phyloP scores from a whole-genome alignment of 306 rosid species.

The Quercus wislizeni region DNA sequence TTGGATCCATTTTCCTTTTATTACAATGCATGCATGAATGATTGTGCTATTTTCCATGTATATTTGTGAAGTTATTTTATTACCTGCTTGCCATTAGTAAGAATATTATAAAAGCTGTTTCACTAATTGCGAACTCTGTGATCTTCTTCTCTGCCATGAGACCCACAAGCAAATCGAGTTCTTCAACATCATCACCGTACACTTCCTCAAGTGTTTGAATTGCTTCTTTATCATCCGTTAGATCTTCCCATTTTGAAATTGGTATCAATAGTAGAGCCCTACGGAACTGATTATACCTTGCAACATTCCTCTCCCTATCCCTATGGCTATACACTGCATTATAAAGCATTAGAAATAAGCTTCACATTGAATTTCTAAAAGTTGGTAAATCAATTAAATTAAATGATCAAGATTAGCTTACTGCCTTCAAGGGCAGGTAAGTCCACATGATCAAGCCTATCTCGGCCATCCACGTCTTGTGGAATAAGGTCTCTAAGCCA shows the following conservation, averaged over 20 bases:
- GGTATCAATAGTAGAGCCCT: conserved; percentile 45
- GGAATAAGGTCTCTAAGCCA: conserved; percentile 40
- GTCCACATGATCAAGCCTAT: conserved; percentile 55
- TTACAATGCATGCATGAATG: not conserved
- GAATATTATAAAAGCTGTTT: conserved; percentile 55
- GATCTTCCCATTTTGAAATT: conserved; percentile 53
- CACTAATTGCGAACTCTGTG: conserved; percentile 61
- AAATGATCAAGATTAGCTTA: not conserved
- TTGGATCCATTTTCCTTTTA: no score
- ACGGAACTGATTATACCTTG: conserved; percentile 58
- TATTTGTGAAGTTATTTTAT: not conserved
- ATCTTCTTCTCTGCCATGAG: conserved; percentile 71
- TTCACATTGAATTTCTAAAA: not conserved
- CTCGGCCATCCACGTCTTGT: conserved; percentile 44
- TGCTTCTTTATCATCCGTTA: conserved; percentile 51
- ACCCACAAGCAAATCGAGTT: conserved; percentile 54
- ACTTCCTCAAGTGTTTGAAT: conserved; percentile 40
- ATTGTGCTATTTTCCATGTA: no score
- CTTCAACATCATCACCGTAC: conserved; percentile 57
- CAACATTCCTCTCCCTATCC: conserved; percentile 56
- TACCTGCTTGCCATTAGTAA: conserved; percentile 60
- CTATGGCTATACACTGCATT: conserved; percentile 61
- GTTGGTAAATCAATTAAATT: not conserved
- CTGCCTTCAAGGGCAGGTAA: conserved; percentile 58
- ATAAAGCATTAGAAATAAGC: not conserved